These are phyloP conservation scores for Cordia subcordata DNA, from an alignment of 257 asterid genomes.

Conservation along the genomic window DNA sequence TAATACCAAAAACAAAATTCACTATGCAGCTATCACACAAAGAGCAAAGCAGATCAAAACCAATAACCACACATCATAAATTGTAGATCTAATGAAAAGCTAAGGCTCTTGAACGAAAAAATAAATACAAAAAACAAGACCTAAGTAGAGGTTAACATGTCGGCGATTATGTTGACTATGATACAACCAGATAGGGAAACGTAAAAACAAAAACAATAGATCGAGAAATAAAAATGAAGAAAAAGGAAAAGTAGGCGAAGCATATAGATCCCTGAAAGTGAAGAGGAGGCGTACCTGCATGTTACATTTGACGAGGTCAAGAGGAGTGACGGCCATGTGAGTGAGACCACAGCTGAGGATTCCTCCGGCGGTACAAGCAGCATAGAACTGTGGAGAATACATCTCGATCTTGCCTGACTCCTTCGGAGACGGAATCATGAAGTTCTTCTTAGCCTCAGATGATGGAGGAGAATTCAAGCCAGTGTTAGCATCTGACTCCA, in stretches of 20 bases:
- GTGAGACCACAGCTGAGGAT: slow-evolving; percentile 93
- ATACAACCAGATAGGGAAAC: too few species aligned
- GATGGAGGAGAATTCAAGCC: slow-evolving; percentile 13
- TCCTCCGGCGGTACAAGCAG: slow-evolving; percentile 87
- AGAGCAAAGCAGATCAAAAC: too few species aligned
- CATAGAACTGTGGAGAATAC: slow-evolving; percentile 75
- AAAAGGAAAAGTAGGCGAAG: neutral
- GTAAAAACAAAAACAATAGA: too few species aligned
- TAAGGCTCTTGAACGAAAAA: too few species aligned
- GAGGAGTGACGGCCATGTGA: slow-evolving; percentile 94
- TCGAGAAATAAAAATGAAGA: too few species aligned
- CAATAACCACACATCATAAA: too few species aligned
- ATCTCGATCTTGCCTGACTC: slow-evolving; percentile 78
- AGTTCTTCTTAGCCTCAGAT: slow-evolving; percentile 21
- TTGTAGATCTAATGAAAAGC: too few species aligned
- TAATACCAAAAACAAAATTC: too few species aligned
- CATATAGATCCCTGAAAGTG: neutral
- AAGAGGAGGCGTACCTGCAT: slow-evolving; percentile 59
- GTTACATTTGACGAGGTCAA: slow-evolving; percentile 93
- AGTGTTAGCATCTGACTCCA: slow-evolving; percentile 12
- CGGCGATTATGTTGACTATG: too few species aligned
- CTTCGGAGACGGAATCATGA: slow-evolving; percentile 62
- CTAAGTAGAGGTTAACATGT: too few species aligned
- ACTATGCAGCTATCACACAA: too few species aligned
- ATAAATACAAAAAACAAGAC: too few species aligned